Percentiles rank a stretch among this genome's conserved stretches.
Evolutionary conservation across 2,329 filamentous ascomycete species (phyloP).

Genomic region (Falciphora oryzae): DNA sequence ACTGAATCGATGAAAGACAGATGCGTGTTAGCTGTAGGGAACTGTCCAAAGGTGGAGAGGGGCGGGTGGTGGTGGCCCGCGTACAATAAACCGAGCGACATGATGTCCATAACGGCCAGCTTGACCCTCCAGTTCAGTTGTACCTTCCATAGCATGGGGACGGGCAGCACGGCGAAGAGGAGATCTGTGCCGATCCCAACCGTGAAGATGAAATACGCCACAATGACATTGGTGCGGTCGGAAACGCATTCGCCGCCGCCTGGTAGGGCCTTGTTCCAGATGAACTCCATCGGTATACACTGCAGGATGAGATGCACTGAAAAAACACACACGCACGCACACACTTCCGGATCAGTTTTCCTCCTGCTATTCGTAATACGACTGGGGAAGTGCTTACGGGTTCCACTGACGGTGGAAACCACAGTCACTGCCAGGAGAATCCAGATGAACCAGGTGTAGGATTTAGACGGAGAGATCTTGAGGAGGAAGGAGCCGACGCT

Average conservation of each 20-base stretch:
- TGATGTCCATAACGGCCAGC: constrained; percentile 18
- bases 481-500: constrained; percentile 25
- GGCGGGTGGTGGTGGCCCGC: too few species aligned
- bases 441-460: constrained; percentile 18
- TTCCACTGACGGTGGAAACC: constrained; percentile 19
- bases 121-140: constrained; percentile 24
- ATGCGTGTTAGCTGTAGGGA: too few species aligned
- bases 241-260: constrained; percentile 19
- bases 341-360: not conserved
- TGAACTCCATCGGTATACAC: constrained; percentile 19
- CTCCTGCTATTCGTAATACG: not conserved
- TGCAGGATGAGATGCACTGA: constrained; percentile 23
- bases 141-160: constrained; percentile 24
- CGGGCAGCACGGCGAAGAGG: constrained; percentile 22
- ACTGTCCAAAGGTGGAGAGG: too few species aligned
- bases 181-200: constrained; percentile 23
- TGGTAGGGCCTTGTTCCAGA: constrained; percentile 17
- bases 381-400: constrained; percentile 15
- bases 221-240: constrained; percentile 20
- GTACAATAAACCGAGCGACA: constrained; percentile 23
- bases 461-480: constrained; percentile 18
- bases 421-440: constrained; percentile 21
- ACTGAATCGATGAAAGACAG: too few species aligned
- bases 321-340: too few species aligned
- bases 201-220: constrained; percentile 22